Evolutionary conservation across 805 yeast species (phyloP), one percentile per base, ranked within the genome.

Genomic region (Ogataea parapolymorpha): DNA sequence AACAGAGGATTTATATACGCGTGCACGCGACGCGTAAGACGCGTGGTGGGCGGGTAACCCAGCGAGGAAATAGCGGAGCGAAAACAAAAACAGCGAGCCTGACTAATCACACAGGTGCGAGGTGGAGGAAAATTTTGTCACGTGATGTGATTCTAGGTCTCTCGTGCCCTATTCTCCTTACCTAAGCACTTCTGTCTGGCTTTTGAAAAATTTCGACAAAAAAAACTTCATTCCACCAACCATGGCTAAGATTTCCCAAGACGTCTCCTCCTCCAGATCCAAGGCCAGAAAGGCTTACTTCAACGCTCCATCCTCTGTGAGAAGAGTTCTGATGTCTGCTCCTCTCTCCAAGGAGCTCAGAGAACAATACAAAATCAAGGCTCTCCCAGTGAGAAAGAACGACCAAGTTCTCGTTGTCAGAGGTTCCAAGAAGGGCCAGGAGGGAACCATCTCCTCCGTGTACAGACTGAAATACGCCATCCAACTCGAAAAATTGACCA

Each of bases 281-380:
- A 93, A 93, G 85, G 80, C 97, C 74, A 90, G 99, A 86, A 93
- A 93, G 87, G 98, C 98, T 74, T 86, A 93, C 85, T 93, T 93
- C 91, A 79, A 78, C 66, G 95, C 99, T 62, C 95, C 98, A 67
- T 91, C 99, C 58, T 84, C 91, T 61, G 87, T 77, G 68, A 87
- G 97, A 79, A 87, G 98, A 79, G 77, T 74, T 61, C 77, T 93
- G 72, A 78, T 93, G 83, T 85, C 97, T 66, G 98, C 99, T 71
- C 97, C 98, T 67, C 82, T 93, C 69, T 91, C 98, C 65, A 93
- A 93, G 82, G 99, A 93, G 80, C 86, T 93, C 75, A 85, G 95
- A 73, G 95, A 84, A 73, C 83, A 93, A 80, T 93, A 90, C 87
- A 89, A 89, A 72, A 78, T 93, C 76, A 88, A 82, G 70, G 77